phyloP scores from a whole-genome alignment of 208 protist genomes.

The Trypanosoma grayi region DNA sequence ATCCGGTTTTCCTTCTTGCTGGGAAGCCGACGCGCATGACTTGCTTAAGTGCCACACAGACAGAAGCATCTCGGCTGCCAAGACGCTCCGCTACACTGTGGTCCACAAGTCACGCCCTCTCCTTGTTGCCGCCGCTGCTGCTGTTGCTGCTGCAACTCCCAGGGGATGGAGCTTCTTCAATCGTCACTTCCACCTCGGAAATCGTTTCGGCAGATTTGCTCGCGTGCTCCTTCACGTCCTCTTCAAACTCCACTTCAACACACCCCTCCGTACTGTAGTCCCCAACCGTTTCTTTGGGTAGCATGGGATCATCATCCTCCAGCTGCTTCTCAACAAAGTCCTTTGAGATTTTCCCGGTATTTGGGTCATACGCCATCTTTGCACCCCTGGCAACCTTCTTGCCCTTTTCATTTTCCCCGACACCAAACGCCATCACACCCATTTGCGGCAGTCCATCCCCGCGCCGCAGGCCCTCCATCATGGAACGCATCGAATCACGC shows the following conservation, averaged over 20 bases:
- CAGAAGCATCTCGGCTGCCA: too few relatives aligned
- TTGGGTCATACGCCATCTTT: conserved; percentile 73
- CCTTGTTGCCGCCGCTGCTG: background rate
- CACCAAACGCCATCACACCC: conserved; percentile 90
- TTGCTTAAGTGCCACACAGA: too few relatives aligned
- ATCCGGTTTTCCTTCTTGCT: too few relatives aligned
- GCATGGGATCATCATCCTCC: conserved; percentile 77
- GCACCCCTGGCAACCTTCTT: conserved; percentile 87
- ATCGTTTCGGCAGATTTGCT: conserved; percentile 30
- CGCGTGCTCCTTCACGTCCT: conserved; percentile 26
- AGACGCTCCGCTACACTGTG: too few relatives aligned
- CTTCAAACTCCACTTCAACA: conserved; percentile 87
- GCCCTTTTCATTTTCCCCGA: conserved; percentile 87
- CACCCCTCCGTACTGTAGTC: conserved; percentile 68
- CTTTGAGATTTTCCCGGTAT: conserved; percentile 77
- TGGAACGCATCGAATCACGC: conserved; percentile 75
- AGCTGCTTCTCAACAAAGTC: conserved; percentile 88
- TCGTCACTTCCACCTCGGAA: conserved; percentile 36
- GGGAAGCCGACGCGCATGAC: too few relatives aligned
- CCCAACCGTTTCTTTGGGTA: conserved; percentile 79
- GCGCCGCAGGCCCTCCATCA: conserved; percentile 64
- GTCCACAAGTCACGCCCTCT: background rate
- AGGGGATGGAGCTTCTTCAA: conserved; percentile 26
- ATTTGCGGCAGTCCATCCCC: conserved; percentile 68
- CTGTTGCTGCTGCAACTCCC: background rate